Conservation (phyloP, 495 filamentous ascomycete species). For the Hypoxylon rickii region DNA sequence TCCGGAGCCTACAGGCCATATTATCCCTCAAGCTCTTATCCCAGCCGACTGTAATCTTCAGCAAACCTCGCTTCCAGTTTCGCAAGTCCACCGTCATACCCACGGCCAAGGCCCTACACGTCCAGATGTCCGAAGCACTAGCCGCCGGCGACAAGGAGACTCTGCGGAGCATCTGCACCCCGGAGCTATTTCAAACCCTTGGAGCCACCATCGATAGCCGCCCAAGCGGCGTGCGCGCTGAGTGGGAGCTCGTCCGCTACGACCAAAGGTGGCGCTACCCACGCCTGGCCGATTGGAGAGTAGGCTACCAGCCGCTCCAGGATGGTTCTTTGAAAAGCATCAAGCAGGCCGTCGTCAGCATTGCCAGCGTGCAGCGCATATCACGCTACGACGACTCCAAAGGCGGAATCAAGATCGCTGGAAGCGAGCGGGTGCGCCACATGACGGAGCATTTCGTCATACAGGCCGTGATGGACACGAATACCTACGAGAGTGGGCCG, state of each 20-base stretch:
- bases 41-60: slow-evolving; percentile 32
- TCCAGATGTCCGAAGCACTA: slow-evolving; percentile 71
- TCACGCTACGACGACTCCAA: slow-evolving; percentile 42
- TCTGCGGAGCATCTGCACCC: slow-evolving; percentile 62
- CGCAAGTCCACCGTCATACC: slow-evolving; percentile 48
- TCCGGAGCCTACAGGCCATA: slow-evolving; percentile 3
- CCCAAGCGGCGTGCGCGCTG: slow-evolving; percentile 49
- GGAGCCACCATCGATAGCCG: slow-evolving; percentile 60
- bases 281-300: slow-evolving; percentile 64
- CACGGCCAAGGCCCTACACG: slow-evolving; percentile 64
- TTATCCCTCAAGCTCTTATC: slow-evolving; percentile 31
- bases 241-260: slow-evolving; percentile 72
- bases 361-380: slow-evolving; percentile 69
- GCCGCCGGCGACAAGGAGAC: slow-evolving; percentile 64
- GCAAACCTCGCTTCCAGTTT: slow-evolving; percentile 41
- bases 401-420: slow-evolving; percentile 41
- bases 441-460: slow-evolving; percentile 80
- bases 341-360: slow-evolving; percentile 74
- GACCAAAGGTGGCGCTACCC: slow-evolving; percentile 50
- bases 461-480: slow-evolving; percentile 58
- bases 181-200: slow-evolving; percentile 63
- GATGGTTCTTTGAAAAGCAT: slow-evolving; percentile 44
- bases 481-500: slow-evolving; percentile 56
- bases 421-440: slow-evolving; percentile 63
- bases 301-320: slow-evolving; percentile 51